Evolutionary conservation across 352 stramenopile genomes (phyloP).

Genomic region (Pythium monospermum): DNA sequence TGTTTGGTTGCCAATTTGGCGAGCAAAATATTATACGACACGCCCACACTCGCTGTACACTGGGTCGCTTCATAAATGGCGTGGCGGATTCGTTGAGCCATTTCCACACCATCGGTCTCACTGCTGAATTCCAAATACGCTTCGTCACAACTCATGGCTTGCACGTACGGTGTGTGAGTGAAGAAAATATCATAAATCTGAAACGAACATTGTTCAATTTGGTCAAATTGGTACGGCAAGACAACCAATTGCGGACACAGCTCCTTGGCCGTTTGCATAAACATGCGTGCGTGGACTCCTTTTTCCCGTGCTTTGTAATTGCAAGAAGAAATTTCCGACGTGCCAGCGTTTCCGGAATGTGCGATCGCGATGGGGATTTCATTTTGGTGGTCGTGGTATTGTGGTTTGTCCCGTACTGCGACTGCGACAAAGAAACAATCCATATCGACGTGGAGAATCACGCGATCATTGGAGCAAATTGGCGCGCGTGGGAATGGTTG

Average conservation of each 20-base stretch:
- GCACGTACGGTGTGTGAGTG: slow-evolving; percentile 78
- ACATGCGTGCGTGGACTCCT: slow-evolving; percentile 93
- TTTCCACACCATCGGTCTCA: slow-evolving; percentile 54
- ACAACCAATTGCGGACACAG: slow-evolving; percentile 91
- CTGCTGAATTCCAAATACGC: slow-evolving; percentile 87
- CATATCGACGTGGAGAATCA: slow-evolving; percentile 96
- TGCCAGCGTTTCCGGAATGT: slow-evolving; percentile 72
- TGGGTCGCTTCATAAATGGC: slow-evolving; percentile 73
- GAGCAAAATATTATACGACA: slow-evolving; percentile 92
- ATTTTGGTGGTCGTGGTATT: slow-evolving; percentile 39
- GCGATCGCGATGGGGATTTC: slow-evolving; percentile 84
- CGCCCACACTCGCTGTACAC: slow-evolving; percentile 91
- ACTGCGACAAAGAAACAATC: slow-evolving; percentile 97
- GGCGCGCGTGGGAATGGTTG: slow-evolving; percentile 27
- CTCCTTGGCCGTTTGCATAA: slow-evolving; percentile 88
- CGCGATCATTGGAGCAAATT: slow-evolving; percentile 41
- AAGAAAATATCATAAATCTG: slow-evolving; percentile 93
- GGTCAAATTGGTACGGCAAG: slow-evolving; percentile 92
- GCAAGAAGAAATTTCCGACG: slow-evolving; percentile 92
- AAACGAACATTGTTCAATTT: slow-evolving; percentile 87
- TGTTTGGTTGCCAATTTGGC: slow-evolving; percentile 91
- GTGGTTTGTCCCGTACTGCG: slow-evolving; percentile 74
- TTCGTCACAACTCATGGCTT: slow-evolving; percentile 96
- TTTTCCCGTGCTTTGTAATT: slow-evolving; percentile 93
- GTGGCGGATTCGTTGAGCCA: slow-evolving; percentile 60